phyloP scores from a whole-genome alignment of 257 asterid species.

The Przewalskia tangutica region DNA sequence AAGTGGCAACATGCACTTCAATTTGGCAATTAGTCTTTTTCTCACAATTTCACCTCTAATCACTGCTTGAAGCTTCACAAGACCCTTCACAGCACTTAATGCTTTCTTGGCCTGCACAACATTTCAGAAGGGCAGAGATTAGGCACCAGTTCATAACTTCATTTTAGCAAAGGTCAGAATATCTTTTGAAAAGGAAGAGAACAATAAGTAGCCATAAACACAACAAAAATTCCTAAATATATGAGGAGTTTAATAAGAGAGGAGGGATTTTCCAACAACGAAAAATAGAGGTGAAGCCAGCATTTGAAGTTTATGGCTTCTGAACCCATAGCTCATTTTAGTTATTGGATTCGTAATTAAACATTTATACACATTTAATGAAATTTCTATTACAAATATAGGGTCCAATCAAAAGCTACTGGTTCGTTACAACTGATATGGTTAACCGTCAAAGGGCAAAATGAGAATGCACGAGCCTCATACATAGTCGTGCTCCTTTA shows the following conservation, averaged over 20 bases:
- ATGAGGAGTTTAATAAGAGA: not conserved
- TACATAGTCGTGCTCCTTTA: not conserved
- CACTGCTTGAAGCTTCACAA: constrained; percentile 81
- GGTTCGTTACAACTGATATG: too few relatives aligned
- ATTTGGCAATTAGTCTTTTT: constrained; percentile 16
- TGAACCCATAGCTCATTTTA: too few relatives aligned
- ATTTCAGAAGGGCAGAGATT: not conserved
- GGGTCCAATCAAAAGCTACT: too few relatives aligned
- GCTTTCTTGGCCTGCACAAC: constrained; percentile 67
- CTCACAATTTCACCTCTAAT: constrained; percentile 69
- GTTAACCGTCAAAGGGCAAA: not conserved
- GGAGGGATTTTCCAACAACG: not conserved
- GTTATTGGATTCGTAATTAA: too few relatives aligned
- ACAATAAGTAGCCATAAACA: not conserved
- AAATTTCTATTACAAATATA: too few relatives aligned
- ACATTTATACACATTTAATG: too few relatives aligned
- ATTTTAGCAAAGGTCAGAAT: not conserved
- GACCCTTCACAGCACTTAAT: constrained; percentile 61
- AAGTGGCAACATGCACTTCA: constrained; percentile 14
- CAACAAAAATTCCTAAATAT: not conserved
- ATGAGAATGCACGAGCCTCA: not conserved
- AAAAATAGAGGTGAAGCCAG: not conserved
- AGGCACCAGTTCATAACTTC: not conserved
- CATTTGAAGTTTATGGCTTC: too few relatives aligned
- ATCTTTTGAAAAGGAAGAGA: not conserved